Percentiles rank a stretch among this genome's conserved stretches.
Evolutionary conservation across 768 basidiomycete genomes (phyloP).

Genomic region (Termitomyces sp.): DNA sequence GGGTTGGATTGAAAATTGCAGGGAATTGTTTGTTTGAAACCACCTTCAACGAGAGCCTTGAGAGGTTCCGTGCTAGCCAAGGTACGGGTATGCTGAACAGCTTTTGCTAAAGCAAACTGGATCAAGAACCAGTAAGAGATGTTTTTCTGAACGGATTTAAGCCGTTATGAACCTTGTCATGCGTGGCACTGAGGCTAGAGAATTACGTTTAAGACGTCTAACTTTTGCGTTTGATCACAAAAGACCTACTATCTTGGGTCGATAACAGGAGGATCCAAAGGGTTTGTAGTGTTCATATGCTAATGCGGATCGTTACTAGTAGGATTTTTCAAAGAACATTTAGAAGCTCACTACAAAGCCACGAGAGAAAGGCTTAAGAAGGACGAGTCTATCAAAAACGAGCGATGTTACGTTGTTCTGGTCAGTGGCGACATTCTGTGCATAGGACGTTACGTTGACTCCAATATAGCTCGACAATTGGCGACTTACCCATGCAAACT

Average conservation of each 20-base stretch:
- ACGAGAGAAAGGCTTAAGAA: slow-evolving; percentile 13
- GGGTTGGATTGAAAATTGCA: neutral
- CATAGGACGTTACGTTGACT: neutral
- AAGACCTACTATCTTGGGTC: slow-evolving; percentile 11
- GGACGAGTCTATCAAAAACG: slow-evolving; percentile 8
- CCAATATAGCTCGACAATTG: neutral
- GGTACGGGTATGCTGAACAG: slow-evolving; percentile 12
- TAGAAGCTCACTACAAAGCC: slow-evolving; percentile 9
- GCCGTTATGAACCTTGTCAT: slow-evolving; percentile 8
- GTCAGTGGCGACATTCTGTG: slow-evolving; percentile 8
- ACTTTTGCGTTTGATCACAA: neutral
- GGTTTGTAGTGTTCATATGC: slow-evolving; percentile 14
- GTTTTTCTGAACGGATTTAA: neutral
- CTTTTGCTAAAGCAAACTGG: slow-evolving; percentile 14
- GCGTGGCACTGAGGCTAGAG: slow-evolving; percentile 5
- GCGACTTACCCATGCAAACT: slow-evolving; percentile 13
- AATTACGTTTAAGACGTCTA: neutral
- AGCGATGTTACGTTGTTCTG: slow-evolving; percentile 6
- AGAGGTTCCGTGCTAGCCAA: slow-evolving; percentile 9
- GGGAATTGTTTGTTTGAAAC: neutral
- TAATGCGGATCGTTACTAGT: neutral
- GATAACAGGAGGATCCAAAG: slow-evolving; percentile 9
- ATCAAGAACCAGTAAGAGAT: neutral
- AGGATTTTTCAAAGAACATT: neutral
- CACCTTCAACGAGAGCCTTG: slow-evolving; percentile 10